Base-by-base conservation (phyloP, 208 protist species). In the Trypanosoma cruzi region DNA sequence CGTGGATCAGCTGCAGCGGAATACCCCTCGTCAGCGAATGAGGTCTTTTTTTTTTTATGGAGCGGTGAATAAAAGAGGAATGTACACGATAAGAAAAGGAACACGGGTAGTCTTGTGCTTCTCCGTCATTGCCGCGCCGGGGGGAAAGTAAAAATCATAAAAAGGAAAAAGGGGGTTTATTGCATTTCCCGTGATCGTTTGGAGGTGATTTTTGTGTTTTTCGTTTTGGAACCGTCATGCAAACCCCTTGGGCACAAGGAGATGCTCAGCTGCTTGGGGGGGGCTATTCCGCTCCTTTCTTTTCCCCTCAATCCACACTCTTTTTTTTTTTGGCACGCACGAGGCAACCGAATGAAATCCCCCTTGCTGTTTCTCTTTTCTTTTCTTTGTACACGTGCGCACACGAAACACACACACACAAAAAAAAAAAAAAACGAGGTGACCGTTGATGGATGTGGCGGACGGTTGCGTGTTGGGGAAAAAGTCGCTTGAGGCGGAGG, bases 1-100 rank as follows among this genome's bases (percentile, higher is more conserved):
- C 84, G 34, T 98, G 97, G 97, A 63, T 97, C 78, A 89, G 53
- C 61, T 97, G 42, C 32, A 66, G 31, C 54, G 48, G 22, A 68
- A 46, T 40, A 2, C 37, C 10, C 32, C 26, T 28, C 7, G 0
- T 29, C 28, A 31, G 34, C 32, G 42, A 68, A 68, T 57, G 37
- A 55, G 31, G n/a, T 11, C 11, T 36, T 68, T 50, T 40, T 62
- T 52, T 49, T 69, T 44, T 32, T 55, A 4, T 40, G n/a, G n/a
- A n/a, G n/a, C n/a, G n/a, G n/a, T n/a, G n/a, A n/a, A n/a, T n/a
- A n/a, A n/a, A n/a, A n/a, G n/a, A n/a, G n/a, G n/a, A n/a, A n/a
- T n/a, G n/a, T n/a, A n/a, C n/a, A n/a, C n/a, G n/a, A n/a, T n/a
- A n/a, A n/a, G n/a, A n/a, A n/a, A n/a, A n/a, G n/a, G n/a, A n/a